Conservation (phyloP, 129 eudicot genomes). For the Lactuca sativa region DNA sequence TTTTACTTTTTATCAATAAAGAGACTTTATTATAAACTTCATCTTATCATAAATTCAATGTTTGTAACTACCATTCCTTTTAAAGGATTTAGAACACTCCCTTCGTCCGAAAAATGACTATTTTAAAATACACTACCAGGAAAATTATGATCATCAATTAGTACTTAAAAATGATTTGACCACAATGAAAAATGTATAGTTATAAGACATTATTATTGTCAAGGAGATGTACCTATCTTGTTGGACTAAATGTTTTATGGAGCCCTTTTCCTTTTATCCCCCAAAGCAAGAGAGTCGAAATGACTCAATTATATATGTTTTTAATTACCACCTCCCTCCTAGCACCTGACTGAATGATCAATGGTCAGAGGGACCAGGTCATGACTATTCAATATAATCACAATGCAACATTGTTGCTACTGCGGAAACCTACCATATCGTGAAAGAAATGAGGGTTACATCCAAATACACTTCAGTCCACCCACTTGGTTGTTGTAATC, state of each 20-base stretch:
- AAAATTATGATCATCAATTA: not conserved
- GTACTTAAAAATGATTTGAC: conserved; percentile 6
- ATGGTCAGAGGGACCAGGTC: not conserved
- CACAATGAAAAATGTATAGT: not conserved
- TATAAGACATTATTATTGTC: conserved; percentile 1
- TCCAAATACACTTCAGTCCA: not conserved
- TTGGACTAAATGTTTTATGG: conserved; percentile 18
- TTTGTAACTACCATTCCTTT: not conserved
- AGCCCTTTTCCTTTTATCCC: conserved; percentile 17
- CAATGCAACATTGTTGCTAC: too few relatives aligned
- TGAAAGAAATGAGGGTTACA: not conserved
- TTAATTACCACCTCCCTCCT: too few relatives aligned
- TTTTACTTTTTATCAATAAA: not conserved
- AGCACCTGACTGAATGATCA: too few relatives aligned
- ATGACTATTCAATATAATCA: not conserved
- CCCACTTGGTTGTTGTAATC: conserved; percentile 1
- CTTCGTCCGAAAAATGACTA: not conserved
- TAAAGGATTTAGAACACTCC: not conserved
- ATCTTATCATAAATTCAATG: not conserved
- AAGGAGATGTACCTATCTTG: not conserved
- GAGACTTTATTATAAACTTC: not conserved
- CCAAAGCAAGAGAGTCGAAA: not conserved
- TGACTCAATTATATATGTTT: conserved; percentile 12
- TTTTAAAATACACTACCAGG: not conserved
- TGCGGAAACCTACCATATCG: not conserved